Percentiles rank a stretch among this genome's conserved stretches.
phyloP scores from a whole-genome alignment of 1,284 basidiomycete genomes.

The Leccinum fallax region DNA sequence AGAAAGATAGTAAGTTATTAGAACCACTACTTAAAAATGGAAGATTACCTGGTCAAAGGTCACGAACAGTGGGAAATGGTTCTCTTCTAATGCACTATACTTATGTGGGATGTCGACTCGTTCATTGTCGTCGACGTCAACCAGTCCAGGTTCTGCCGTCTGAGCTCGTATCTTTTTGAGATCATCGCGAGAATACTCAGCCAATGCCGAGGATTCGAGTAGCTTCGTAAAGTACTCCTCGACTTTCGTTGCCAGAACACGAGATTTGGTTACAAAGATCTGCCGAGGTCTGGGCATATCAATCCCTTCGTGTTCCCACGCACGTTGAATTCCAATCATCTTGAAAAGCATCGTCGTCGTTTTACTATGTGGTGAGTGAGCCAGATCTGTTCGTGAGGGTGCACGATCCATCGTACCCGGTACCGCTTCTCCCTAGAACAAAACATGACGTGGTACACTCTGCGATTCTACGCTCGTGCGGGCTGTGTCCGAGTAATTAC shows the following conservation, averaged over 20 bases:
- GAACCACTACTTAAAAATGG: neutral
- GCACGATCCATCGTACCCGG: conserved; percentile 49
- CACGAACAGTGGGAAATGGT: conserved; percentile 72
- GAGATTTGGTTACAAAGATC: conserved; percentile 73
- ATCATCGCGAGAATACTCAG: conserved; percentile 41
- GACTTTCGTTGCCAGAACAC: conserved; percentile 64
- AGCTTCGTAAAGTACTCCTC: conserved; percentile 65
- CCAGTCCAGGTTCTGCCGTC: conserved; percentile 39
- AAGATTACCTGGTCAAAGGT: conserved; percentile 60
- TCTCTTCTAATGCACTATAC: conserved; percentile 60
- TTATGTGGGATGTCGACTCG: conserved; percentile 50
- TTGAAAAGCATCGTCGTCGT: conserved; percentile 77
- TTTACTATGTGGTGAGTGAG: conserved; percentile 48
- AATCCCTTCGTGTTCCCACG: conserved; percentile 40
- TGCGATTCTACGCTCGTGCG: conserved; percentile 61
- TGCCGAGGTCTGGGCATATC: conserved; percentile 53
- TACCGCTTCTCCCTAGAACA: conserved; percentile 72
- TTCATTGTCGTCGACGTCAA: conserved; percentile 54
- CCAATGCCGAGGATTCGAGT: conserved; percentile 47
- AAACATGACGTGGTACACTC: conserved; percentile 64
- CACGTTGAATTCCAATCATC: conserved; percentile 65
- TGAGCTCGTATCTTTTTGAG: conserved; percentile 35
- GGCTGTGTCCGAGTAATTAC: conserved; percentile 36
- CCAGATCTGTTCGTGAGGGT: neutral
- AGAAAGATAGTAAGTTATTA: conserved; percentile 6